Evolutionary conservation across 1,139 yeast species (phyloP), one percentile per base, ranked within the genome.

Genomic region (Candida sp.): DNA sequence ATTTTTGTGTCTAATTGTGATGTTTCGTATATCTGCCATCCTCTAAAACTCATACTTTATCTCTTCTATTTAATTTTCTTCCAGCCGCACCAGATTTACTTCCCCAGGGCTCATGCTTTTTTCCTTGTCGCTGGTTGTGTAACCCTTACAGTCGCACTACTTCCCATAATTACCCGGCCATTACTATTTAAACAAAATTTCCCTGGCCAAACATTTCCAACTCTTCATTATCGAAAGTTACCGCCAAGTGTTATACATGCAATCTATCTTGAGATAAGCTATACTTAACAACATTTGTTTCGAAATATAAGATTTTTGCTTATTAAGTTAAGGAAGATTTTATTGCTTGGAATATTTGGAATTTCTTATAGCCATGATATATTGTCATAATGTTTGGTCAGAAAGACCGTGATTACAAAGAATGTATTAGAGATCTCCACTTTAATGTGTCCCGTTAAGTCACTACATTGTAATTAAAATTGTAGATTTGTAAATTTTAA

Each of bases 361-460:
- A 41, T 36, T 40, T 35, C 6, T 23, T 43, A 47, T 51, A 58
- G 59, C 64, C 68, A 69, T 63, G 55, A 57, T 55, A 53, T 51
- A 50, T 57, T 63, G 75, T 66, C 68, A 54, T 59, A 52, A 49
- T 45, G 51, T 61, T 57, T 66, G 81, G 82, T 63, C 66, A 76
- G 81, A 77, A 42, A 60, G 68, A 51, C 42, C 41, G 72, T 73
- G 80, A 69, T 68, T 73, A 70, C 60, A 57, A 65, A 77, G 82
- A 63, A 76, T 73, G 66, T 66, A 64, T 60, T 60, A 52, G 57
- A 58, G 72, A 63, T 56, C 52, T 43, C 61, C 56, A 75, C 75
- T 61, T 57, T 60, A 53, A 61, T 55, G 77, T 69, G 62, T 79
- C 83, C 83, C 83, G 83, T 79, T 73, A 73, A 64, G 66, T 70